Evolutionary conservation across 495 filamentous ascomycete genomes (phyloP).

Genomic region (Echria macrotheca): DNA sequence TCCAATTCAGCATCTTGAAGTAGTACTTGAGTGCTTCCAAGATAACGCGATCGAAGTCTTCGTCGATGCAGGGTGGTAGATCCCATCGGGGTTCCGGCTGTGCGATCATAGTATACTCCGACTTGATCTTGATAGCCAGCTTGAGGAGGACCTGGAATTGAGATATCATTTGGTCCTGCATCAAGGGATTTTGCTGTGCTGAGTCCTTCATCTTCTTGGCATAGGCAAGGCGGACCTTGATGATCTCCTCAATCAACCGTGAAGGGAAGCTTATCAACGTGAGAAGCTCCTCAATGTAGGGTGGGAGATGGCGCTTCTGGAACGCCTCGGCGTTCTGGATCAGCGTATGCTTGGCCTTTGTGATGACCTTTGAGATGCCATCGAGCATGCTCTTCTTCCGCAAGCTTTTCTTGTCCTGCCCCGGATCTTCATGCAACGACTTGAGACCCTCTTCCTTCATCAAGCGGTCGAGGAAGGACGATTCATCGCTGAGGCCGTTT

Average conservation of each 20-base stretch:
- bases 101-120: constrained; percentile 76
- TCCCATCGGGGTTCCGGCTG: constrained; percentile 92
- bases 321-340: constrained; percentile 84
- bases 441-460: constrained; percentile 94
- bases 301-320: constrained; percentile 83
- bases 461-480: constrained; percentile 94
- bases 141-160: constrained; percentile 93
- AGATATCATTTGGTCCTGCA: constrained; percentile 93
- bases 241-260: constrained; percentile 92
- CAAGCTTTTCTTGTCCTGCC: constrained; percentile 30
- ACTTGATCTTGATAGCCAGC: constrained; percentile 86
- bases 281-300: constrained; percentile 93
- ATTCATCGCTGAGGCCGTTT: constrained; percentile 73
- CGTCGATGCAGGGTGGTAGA: constrained; percentile 90
- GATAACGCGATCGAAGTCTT: constrained; percentile 93
- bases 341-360: constrained; percentile 87
- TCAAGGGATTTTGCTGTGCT: constrained; percentile 76
- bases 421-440: constrained; percentile 73
- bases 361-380: constrained; percentile 73
- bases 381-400: constrained; percentile 75
- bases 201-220: constrained; percentile 89
- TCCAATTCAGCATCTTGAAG: constrained; percentile 96
- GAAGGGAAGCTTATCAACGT: constrained; percentile 96
- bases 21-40: constrained; percentile 94
- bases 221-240: constrained; percentile 85